Evolutionary conservation across 2,329 filamentous ascomycete species (phyloP).

Genomic region (Neonectria ditissima): DNA sequence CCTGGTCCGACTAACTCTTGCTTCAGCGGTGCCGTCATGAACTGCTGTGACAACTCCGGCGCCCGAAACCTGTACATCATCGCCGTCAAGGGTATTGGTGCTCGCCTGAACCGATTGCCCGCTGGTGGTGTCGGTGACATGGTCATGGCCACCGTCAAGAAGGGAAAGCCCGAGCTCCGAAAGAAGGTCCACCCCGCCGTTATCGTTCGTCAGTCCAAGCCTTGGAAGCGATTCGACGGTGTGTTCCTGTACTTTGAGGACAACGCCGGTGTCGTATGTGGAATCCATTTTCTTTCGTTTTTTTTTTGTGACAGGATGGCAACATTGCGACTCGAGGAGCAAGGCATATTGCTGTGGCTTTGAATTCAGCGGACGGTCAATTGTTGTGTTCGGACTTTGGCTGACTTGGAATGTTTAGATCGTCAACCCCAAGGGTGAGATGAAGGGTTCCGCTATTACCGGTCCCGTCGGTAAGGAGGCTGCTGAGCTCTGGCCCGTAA

Average conservation of each 20-base stretch:
- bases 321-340: neutral
- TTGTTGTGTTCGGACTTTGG: conserved; percentile 14
- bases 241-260: conserved; percentile 99
- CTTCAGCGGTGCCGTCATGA: conserved; percentile 95
- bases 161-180: conserved; percentile 99
- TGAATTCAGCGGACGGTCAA: neutral
- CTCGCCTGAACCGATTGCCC: conserved; percentile 95
- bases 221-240: conserved; percentile 98
- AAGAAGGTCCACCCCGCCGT: conserved; percentile 99
- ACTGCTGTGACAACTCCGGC: conserved; percentile 99
- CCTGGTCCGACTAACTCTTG: conserved; percentile 37
- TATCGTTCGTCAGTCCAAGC: conserved; percentile 98
- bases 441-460: conserved; percentile 99
- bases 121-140: conserved; percentile 99
- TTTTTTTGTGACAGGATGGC: neutral
- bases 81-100: conserved; percentile 98
- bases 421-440: conserved; percentile 99
- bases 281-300: conserved; percentile 3
- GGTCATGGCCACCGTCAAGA: conserved; percentile 99
- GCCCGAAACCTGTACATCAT: conserved; percentile 99
- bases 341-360: neutral
- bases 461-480: conserved; percentile 99
- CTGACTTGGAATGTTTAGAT: conserved; percentile 72
- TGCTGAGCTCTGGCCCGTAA: conserved; percentile 98
- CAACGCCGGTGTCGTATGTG: conserved; percentile 97